A percentile compares a stretch with the other conserved stretches of the same genome.
phyloP scores from a whole-genome alignment of 805 yeast species.

The Wickerhamomyces ciferrii region DNA sequence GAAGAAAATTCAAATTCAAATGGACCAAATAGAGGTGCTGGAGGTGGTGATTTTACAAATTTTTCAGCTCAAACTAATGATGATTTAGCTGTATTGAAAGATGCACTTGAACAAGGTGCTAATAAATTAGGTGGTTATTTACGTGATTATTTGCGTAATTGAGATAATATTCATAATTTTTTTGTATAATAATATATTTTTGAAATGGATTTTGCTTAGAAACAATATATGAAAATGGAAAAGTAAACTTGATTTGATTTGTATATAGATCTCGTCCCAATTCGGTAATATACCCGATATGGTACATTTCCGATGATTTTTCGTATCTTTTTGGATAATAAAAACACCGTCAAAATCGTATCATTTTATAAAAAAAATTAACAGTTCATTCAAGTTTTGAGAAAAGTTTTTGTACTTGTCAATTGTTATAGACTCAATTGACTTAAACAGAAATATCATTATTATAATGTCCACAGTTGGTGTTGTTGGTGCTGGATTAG shows the following conservation, averaged over 20 bases:
- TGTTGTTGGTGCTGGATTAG: slow-evolving; percentile 86
- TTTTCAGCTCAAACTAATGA: slow-evolving; percentile 78
- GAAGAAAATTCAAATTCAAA: too few species aligned
- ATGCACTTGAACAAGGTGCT: slow-evolving; percentile 92
- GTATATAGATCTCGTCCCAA: neutral
- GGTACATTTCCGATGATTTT: neutral
- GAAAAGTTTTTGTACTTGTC: too few species aligned
- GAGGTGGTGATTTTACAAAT: slow-evolving; percentile 48
- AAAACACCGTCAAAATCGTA: neutral
- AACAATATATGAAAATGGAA: neutral
- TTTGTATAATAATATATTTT: neutral
- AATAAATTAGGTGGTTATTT: slow-evolving; percentile 78
- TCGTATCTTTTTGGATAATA: too few species aligned
- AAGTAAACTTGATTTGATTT: neutral
- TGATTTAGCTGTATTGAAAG: slow-evolving; percentile 83
- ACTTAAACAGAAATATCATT: too few species aligned
- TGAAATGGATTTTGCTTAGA: neutral
- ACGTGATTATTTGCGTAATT: slow-evolving; percentile 72
- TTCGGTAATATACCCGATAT: neutral
- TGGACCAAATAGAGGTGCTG: slow-evolving; percentile 25
- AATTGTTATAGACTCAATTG: too few species aligned
- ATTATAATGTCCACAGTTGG: slow-evolving; percentile 32
- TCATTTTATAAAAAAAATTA: neutral
- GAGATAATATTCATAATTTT: neutral
- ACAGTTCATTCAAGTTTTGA: too few species aligned